Base-by-base conservation (phyloP, 1,139 yeast genomes). In the Debaryomyces subglobosus region DNA sequence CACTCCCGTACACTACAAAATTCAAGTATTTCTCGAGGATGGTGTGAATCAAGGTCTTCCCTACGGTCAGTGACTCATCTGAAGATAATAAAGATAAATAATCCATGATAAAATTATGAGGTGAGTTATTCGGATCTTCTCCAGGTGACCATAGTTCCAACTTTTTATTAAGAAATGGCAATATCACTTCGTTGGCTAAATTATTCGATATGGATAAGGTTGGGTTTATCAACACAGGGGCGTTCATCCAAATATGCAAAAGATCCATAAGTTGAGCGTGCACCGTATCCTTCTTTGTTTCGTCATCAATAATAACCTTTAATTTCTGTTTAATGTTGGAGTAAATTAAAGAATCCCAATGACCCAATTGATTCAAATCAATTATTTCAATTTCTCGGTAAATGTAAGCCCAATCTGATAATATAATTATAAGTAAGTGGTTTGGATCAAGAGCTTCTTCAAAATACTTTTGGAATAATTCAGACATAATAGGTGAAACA, bases 131-230 rank as follows among this genome's bases (percentile, higher is more conserved):
- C 12, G 42, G 42, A 10, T 27, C 16, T 5, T 23, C 29, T 10
- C 53, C 52, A 3, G 60, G 60, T 5, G 43, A 36, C 66, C 65
- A 63, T 4, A 43, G 35, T 23, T 52, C 45, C 2, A 60, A 41
- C 5, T 47, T 37, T 3, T 45, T 24, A 9, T 41, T 25, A 10
- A 63, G 52, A 12, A 48, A 53, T 1, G 69, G 69, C 2, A 56
- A 34, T 8, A 67, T 52, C 2, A 54, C 16, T 6, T 61, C 60
- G n/a, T 49, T 44, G 1, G 56, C 48, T 6, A 65, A 48, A 38
- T 53, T 52, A 1, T 45, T 34, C 3, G 52, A 48, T n/a, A 66
- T 42, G 4, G 56, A 40, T 12, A 48, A 23, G n/a, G 55, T 51
- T 2, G 53, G 50, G 37, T 58, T 49, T 2, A 60, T 42, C 25